Evolutionary conservation across 805 yeast species (phyloP).

Genomic region (Kluyveromyces wickerhamii): DNA sequence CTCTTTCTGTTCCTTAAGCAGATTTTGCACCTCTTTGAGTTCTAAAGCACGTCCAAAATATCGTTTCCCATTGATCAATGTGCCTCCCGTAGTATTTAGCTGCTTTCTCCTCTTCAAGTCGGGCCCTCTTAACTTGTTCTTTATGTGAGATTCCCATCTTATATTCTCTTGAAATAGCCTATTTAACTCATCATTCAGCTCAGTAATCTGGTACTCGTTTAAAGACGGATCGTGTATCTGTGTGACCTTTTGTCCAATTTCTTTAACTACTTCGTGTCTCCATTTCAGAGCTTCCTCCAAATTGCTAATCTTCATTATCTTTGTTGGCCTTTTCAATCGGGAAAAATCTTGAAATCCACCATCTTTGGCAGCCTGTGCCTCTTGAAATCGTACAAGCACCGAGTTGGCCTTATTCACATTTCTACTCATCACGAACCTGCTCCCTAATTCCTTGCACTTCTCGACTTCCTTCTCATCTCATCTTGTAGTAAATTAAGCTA

Average conservation of each 20-base stretch:
- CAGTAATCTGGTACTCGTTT: constrained; percentile 58
- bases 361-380: constrained; percentile 47
- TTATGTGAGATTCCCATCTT: constrained; percentile 74
- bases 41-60: constrained; percentile 84
- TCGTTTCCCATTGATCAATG: constrained; percentile 44
- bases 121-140: constrained; percentile 59
- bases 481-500: too few species aligned
- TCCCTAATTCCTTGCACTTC: too few species aligned
- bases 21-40: constrained; percentile 58
- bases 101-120: constrained; percentile 38
- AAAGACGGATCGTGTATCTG: constrained; percentile 54
- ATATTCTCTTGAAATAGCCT: constrained; percentile 55
- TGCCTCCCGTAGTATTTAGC: constrained; percentile 18
- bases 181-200: constrained; percentile 67
- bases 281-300: constrained; percentile 64
- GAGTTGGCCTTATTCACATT: constrained; percentile 73
- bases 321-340: constrained; percentile 51
- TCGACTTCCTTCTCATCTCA: too few species aligned
- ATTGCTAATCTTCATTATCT: constrained; percentile 43
- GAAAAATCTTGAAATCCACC: constrained; percentile 51
- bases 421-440: constrained; percentile 51
- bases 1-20: constrained; percentile 33
- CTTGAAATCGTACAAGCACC: constrained; percentile 56
- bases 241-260: constrained; percentile 53
- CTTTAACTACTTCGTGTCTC: constrained; percentile 53